phyloP scores from a whole-genome alignment of 192 early-diverging fungal genomes.

The Coemansia sp. region DNA sequence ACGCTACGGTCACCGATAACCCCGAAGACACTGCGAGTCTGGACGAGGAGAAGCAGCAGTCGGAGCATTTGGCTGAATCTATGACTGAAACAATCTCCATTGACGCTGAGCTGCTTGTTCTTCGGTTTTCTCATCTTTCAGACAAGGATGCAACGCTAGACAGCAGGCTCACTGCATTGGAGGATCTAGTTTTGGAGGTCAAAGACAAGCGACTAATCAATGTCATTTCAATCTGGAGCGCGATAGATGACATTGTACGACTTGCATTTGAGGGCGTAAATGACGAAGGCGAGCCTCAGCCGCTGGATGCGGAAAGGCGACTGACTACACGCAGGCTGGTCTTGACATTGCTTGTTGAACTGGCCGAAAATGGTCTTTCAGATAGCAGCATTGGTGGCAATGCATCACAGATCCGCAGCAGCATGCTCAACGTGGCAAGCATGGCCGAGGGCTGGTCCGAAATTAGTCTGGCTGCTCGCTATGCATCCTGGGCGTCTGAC shows the following conservation, averaged over 20 bases:
- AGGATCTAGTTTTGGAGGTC: constrained; percentile 16
- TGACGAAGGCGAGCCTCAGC: constrained; percentile 1
- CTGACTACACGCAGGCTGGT: constrained; percentile 17
- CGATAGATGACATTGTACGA: constrained; percentile 25
- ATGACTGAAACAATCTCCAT: constrained; percentile 1
- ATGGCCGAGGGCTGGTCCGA: constrained; percentile 30
- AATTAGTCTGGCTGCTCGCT: constrained; percentile 22
- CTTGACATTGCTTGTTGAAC: constrained; percentile 19
- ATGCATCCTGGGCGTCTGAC: constrained; percentile 32
- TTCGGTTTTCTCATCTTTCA: constrained; percentile 5
- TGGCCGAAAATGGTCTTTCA: constrained; percentile 14
- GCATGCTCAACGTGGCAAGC: constrained; percentile 27
- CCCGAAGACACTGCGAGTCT: too few relatives aligned
- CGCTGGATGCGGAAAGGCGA: not conserved
- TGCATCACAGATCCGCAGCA: constrained; percentile 12
- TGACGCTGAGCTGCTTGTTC: constrained; percentile 35
- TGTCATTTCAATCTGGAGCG: constrained; percentile 27
- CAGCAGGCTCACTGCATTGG: constrained; percentile 26
- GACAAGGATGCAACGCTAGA: constrained; percentile 16
- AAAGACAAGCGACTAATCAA: constrained; percentile 15
- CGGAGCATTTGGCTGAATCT: constrained; percentile 2
- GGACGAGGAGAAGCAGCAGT: too few relatives aligned
- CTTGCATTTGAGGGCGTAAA: constrained; percentile 17
- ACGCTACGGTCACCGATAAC: too few relatives aligned
- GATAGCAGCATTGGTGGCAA: constrained; percentile 15